Evolutionary conservation across 257 asterid species (phyloP), one percentile per base, ranked within the genome.

Genomic region (Nicotiana noctiflora): DNA sequence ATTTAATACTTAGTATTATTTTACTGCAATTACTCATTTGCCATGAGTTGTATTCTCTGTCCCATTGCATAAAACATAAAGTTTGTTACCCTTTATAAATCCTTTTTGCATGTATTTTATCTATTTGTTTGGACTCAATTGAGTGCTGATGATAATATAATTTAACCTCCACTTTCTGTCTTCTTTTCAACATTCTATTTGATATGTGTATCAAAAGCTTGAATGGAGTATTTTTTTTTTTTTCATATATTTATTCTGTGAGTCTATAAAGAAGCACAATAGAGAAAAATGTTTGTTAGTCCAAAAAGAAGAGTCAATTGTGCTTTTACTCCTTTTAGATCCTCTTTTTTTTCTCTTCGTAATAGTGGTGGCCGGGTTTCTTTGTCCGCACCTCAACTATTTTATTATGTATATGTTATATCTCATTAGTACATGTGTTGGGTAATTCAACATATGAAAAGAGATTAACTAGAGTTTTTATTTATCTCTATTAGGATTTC

Each of bases 241-340:
- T 64, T 87, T 78, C 80, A 83, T 84, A 83, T 21, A 12, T 60
- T 4, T 12, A 23, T 60, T 85, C 40, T 85, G 53, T 81, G 77
- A 21, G 85, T n/a, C n/a, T n/a, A n/a, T 9, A 83, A 68, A 77
- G 81, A 81, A 81, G 84, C 88, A 88, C 82, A 86, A 63, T 68
- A 75, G 51, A 77, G 83, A 88, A 83, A 64, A 85, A 64, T 86
- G 81, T 75, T 72, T 79, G 86, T 83, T 77, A 75, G 32, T 76
- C 61, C 2, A 74, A 49, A 72, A 74, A 49, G 25, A 74, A 74
- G 34, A 86, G 85, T 83, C 88, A 85, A 68, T 86, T 80, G 79
- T 79, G 82, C 81, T 75, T 82, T 81, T 72, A 21, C 29, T 72
- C 40, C 78, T 46, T 72, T 72, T 72, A 72, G 78, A 72, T 46